A percentile compares a stretch with the other conserved stretches of the same genome.
These are phyloP conservation scores for Colletotrichum lentis DNA, from an alignment of 2,329 filamentous ascomycete genomes.

Conservation along the genomic window DNA sequence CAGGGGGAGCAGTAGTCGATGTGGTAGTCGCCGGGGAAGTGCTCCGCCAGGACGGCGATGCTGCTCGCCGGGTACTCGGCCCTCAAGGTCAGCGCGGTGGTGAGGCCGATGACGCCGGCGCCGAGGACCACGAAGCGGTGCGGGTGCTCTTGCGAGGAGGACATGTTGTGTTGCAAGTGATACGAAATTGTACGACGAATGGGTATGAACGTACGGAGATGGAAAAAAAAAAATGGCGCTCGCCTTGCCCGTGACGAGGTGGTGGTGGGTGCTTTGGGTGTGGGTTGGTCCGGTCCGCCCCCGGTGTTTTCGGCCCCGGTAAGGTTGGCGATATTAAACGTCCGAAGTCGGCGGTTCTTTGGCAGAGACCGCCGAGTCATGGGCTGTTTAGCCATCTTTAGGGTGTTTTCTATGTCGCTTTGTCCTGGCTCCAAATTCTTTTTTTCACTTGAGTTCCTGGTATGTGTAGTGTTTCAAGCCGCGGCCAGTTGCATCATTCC, in stretches of 20 bases:
- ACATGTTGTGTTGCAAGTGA: neutral
- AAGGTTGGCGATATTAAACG: neutral
- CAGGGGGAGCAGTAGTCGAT: slow-evolving; percentile 90
- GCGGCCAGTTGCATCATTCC: too few relatives aligned
- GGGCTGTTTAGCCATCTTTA: neutral
- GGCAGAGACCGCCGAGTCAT: neutral
- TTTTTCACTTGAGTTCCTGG: too few relatives aligned
- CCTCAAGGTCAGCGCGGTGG: slow-evolving; percentile 74
- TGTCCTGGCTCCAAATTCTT: too few relatives aligned
- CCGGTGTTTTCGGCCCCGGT: neutral
- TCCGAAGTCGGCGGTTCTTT: slow-evolving; percentile 1
- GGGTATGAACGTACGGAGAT: too few relatives aligned
- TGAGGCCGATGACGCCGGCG: slow-evolving; percentile 74
- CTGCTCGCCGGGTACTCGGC: slow-evolving; percentile 8
- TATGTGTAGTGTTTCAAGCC: too few relatives aligned
- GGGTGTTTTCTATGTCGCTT: neutral
- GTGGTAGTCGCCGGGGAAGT: slow-evolving; percentile 94
- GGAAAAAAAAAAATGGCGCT: too few relatives aligned
- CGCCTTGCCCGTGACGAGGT: neutral
- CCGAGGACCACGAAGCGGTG: slow-evolving; percentile 66
- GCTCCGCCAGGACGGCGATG: slow-evolving; percentile 79
- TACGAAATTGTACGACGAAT: neutral
- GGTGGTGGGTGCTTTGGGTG: neutral
- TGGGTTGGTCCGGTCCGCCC: neutral
- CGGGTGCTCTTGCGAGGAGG: neutral